Percentiles rank a stretch among this genome's conserved stretches.
phyloP scores from a whole-genome alignment of 768 basidiomycete genomes.

The Rhodosporidiobolus sp. region DNA sequence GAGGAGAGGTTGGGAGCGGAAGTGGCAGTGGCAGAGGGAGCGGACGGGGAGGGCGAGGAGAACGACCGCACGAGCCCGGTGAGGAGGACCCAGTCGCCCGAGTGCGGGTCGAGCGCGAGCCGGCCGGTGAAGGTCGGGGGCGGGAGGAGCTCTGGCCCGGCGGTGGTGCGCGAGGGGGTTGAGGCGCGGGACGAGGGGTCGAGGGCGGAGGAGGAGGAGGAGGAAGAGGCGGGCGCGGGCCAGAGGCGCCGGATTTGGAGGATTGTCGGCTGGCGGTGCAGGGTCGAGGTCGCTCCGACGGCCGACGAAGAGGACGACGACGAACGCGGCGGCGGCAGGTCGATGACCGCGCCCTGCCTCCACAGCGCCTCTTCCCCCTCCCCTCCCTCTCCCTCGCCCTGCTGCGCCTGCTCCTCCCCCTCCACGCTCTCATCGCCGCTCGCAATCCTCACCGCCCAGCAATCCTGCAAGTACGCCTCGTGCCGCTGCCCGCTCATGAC shows the following conservation, averaged over 20 bases:
- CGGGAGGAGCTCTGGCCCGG: neutral
- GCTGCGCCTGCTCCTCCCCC: neutral
- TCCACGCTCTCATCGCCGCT: neutral
- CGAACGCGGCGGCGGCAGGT: neutral
- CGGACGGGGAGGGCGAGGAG: slow-evolving; percentile 14
- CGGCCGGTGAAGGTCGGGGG: slow-evolving; percentile 30
- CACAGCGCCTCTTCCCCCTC: slow-evolving; percentile 9
- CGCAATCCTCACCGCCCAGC: slow-evolving; percentile 36
- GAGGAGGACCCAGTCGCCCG: slow-evolving; percentile 27
- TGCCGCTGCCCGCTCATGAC: slow-evolving; percentile 39
- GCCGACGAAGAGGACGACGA: slow-evolving; percentile 13
- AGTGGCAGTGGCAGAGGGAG: too few species aligned
- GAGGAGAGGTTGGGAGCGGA: too few species aligned
- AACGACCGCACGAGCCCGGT: slow-evolving; percentile 22
- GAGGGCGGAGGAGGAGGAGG: neutral
- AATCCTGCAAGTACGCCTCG: slow-evolving; percentile 38
- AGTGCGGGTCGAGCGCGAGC: slow-evolving; percentile 12
- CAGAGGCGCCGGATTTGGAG: slow-evolving; percentile 13
- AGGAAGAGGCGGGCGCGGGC: neutral
- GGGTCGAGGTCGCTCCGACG: neutral
- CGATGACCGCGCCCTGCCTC: slow-evolving; percentile 32
- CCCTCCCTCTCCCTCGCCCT: neutral
- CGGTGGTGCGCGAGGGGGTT: too few species aligned
- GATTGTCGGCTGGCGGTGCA: slow-evolving; percentile 20
- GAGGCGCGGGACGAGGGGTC: neutral